phyloP scores from a whole-genome alignment of 805 yeast species.

The Yarrowia alimentaria region DNA sequence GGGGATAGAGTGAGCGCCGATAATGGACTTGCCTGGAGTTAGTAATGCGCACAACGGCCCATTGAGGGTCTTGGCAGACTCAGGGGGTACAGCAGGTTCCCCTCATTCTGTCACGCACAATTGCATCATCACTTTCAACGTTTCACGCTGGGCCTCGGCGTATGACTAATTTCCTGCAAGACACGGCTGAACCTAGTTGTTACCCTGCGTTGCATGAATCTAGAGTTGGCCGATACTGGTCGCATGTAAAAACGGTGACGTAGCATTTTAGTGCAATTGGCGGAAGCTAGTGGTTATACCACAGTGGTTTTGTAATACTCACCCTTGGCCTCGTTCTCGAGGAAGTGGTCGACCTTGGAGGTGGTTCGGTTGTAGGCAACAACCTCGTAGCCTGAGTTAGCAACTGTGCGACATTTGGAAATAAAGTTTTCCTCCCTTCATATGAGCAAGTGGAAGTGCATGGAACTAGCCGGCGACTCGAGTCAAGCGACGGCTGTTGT shows the following conservation, averaged over 20 bases:
- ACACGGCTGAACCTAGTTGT: constrained; percentile 25
- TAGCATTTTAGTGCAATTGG: constrained; percentile 1
- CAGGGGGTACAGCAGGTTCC: too few species aligned
- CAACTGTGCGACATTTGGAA: constrained; percentile 22
- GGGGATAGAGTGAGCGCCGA: constrained; percentile 90
- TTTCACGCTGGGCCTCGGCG: constrained; percentile 22
- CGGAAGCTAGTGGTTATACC: too few species aligned
- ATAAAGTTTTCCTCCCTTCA: constrained; percentile 14
- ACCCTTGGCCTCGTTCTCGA: constrained; percentile 91
- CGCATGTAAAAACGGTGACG: too few species aligned
- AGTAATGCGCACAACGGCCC: too few species aligned
- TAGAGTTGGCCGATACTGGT: constrained; percentile 20
- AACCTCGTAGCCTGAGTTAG: constrained; percentile 61
- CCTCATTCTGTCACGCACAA: too few species aligned
- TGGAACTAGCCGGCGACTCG: constrained; percentile 10
- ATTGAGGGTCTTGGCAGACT: too few species aligned
- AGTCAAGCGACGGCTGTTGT: constrained; percentile 2
- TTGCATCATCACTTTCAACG: too few species aligned
- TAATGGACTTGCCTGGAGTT: constrained; percentile 61
- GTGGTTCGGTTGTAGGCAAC: constrained; percentile 98
- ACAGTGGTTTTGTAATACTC: too few species aligned
- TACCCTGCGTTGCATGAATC: constrained; percentile 28
- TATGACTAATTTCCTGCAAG: constrained; percentile 17
- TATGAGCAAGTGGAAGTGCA: constrained; percentile 26
- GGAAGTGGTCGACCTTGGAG: constrained; percentile 90